phyloP scores from a whole-genome alignment of 805 yeast species.

The Candida succiphila region DNA sequence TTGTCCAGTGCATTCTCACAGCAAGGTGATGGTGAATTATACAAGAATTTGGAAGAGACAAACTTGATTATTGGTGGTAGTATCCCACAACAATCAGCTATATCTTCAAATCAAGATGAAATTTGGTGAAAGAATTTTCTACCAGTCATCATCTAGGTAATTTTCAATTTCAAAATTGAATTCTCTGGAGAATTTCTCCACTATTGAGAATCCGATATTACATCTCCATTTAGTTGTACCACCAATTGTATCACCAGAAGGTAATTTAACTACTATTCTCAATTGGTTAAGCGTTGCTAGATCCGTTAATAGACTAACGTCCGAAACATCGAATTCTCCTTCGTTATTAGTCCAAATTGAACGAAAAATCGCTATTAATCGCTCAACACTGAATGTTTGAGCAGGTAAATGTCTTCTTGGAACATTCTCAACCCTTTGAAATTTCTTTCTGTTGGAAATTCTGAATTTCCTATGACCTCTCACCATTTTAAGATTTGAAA shows the following conservation, averaged over 20 bases:
- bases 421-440: conserved; percentile 31
- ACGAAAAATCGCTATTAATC: conserved; percentile 70
- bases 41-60: conserved; percentile 9
- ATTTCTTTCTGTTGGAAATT: conserved; percentile 9
- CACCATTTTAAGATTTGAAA: conserved; percentile 51
- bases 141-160: conserved; percentile 46
- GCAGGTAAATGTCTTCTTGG: conserved; percentile 63
- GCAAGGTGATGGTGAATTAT: conserved; percentile 15
- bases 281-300: conserved; percentile 25
- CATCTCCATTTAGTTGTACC: conserved; percentile 72
- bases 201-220: conserved; percentile 59
- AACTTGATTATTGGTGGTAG: conserved; percentile 15
- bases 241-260: conserved; percentile 35
- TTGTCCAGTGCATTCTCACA: conserved; percentile 12
- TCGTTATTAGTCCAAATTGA: conserved; percentile 46
- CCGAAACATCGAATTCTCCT: conserved; percentile 16
- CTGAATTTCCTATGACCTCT: conserved; percentile 29
- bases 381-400: conserved; percentile 64
- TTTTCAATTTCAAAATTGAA: conserved; percentile 57
- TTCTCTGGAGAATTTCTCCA: conserved; percentile 50
- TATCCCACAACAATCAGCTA: conserved; percentile 17
- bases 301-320: conserved; percentile 27
- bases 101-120: conserved; percentile 12
- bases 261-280: conserved; percentile 18
- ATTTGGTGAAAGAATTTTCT: conserved; percentile 17